A percentile compares a stretch with the other conserved stretches of the same genome.
Evolutionary conservation across 2,329 filamentous ascomycete species (phyloP).

Genomic region (Conoideocrella luteorostrata): DNA sequence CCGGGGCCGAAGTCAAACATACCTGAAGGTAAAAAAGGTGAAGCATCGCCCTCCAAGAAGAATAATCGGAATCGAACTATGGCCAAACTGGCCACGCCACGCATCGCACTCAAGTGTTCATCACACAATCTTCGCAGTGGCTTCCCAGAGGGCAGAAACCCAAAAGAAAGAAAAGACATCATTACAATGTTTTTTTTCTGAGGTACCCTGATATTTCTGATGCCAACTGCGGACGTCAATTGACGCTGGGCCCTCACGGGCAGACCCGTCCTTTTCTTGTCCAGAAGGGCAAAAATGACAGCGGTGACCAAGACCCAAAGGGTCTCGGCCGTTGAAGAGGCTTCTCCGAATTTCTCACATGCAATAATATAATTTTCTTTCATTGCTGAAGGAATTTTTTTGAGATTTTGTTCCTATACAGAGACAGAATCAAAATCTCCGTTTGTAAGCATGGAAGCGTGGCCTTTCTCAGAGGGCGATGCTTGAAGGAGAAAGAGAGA

Average conservation of each 20-base stretch:
- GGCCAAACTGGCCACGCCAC: conserved; percentile 15
- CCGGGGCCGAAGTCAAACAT: conserved; percentile 2
- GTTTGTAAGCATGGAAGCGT: conserved; percentile 19
- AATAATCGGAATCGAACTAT: conserved; percentile 21
- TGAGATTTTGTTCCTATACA: background rate
- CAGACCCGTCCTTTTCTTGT: conserved; percentile 16
- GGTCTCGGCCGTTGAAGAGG: conserved; percentile 10
- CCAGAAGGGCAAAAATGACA: conserved; percentile 9
- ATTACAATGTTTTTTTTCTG: too few species aligned
- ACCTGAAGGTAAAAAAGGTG: conserved; percentile 14
- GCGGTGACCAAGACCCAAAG: conserved; percentile 10
- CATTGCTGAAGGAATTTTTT: background rate
- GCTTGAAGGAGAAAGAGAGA: conserved; percentile 11
- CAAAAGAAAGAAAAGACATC: background rate
- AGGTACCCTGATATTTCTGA: conserved; percentile 17
- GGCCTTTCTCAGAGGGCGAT: conserved; percentile 17
- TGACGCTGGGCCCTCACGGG: conserved; percentile 18
- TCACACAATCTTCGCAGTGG: conserved; percentile 18
- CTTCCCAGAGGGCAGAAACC: conserved; percentile 15
- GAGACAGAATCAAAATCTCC: conserved; percentile 8
- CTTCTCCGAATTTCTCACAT: conserved; percentile 21
- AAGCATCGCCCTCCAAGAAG: conserved; percentile 18
- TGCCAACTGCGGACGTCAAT: conserved; percentile 17
- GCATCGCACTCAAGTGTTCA: conserved; percentile 19
- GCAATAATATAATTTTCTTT: conserved; percentile 4